Evolutionary conservation across 371 early-diverging fungal genomes (phyloP), one percentile per base, ranked within the genome.

Genomic region (Actinomortierella wolfii): DNA sequence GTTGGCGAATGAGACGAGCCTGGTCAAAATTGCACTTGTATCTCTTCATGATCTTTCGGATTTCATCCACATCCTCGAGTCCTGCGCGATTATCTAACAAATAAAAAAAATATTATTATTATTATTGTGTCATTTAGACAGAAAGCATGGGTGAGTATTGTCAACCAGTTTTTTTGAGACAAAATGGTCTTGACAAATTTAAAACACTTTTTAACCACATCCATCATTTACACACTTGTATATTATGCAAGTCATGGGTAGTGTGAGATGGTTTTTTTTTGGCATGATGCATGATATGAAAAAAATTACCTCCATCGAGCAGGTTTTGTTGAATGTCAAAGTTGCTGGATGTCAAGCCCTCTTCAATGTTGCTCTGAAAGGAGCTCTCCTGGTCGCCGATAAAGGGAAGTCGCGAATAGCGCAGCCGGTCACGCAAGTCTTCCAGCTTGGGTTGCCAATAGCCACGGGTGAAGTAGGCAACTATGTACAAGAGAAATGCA

Each of bases 1-100:
- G 86, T 61, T 91, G 91, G 43, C 88, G 84, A 65, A 91, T 88
- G 40, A 92, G 71, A 39, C 93, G 81, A 15, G 93, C 93, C 79
- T 90, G 86, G 77, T 93, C 93, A 80, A 93, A 93, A 26, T 85
- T 81, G 24, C 86, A 85, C 11, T 82, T 79, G 51, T 88, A 86
- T 61, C 81, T 79, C 61, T 83, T 84, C 92, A 93, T 93, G 39
- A 93, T 92, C 55, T 76, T 78, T 55, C 85, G 76, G 34, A 92
- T 84, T 57, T 87, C 87, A 34, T 88, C 86, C 23, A 86, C 84
- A 56, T 89, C 83, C 53, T 90, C 91, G 20, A 93, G 75, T n/a
- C 93, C 93, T 0, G 90, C 82, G 51, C 92, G 79, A 29, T 60
- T 65, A 56, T 93, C 93, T 71, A 61, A 29, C 1, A 5, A 29